Percentiles rank a stretch among this genome's conserved stretches.
Evolutionary conservation across 2,329 filamentous ascomycete genomes (phyloP).

Genomic region (Fusarium coicis): DNA sequence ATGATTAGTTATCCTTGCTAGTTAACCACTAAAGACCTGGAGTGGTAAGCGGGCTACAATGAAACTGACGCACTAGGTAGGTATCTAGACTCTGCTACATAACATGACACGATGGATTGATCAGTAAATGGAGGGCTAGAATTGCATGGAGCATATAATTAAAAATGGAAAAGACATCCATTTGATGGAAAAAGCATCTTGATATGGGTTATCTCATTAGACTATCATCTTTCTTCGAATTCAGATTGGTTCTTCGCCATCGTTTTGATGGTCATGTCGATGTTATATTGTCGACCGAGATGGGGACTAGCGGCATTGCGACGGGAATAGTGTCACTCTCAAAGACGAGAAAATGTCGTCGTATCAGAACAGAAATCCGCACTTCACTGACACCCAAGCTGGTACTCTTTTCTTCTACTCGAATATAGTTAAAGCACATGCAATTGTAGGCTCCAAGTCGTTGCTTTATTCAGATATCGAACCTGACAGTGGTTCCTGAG

Average conservation of each 20-base stretch:
- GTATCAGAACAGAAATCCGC: neutral
- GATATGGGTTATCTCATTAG: too few species aligned
- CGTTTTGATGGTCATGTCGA: neutral
- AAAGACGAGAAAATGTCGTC: neutral
- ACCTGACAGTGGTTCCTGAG: neutral
- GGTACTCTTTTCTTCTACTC: neutral
- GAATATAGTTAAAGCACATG: too few species aligned
- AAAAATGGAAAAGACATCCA: too few species aligned
- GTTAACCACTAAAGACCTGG: neutral
- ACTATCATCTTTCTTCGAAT: neutral
- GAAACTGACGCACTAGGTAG: neutral
- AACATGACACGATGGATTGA: neutral
- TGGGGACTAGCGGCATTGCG: neutral
- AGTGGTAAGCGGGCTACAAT: neutral
- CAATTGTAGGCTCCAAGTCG: too few species aligned
- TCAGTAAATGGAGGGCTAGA: too few species aligned
- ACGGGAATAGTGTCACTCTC: neutral
- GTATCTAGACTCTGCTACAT: neutral
- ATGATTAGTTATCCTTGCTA: slow-evolving; percentile 16
- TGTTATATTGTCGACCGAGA: neutral
- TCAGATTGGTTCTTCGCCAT: neutral
- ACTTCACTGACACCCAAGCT: neutral
- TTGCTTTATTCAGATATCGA: neutral
- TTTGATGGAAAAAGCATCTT: too few species aligned
- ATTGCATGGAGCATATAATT: neutral